Conservation (phyloP, 257 asterid genomes). For the Nyctanthes arbortristis region DNA sequence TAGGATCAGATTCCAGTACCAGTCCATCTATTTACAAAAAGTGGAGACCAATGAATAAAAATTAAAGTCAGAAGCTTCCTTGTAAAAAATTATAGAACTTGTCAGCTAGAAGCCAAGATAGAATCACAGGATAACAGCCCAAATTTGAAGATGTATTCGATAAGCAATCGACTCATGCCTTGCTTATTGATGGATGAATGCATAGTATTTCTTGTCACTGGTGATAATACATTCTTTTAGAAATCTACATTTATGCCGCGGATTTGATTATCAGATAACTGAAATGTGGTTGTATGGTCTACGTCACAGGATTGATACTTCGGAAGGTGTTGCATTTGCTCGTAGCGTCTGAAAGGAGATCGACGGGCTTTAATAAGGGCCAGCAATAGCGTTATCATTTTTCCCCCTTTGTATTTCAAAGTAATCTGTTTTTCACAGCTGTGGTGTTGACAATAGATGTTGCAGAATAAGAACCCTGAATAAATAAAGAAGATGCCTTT, state of each 20-base stretch:
- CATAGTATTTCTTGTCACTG: no score
- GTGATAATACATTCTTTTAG: no score
- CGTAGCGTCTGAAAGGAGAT: no score
- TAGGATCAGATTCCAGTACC: constrained; percentile 69
- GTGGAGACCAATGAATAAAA: constrained; percentile 18
- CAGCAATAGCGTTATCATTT: not conserved
- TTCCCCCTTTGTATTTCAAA: not conserved
- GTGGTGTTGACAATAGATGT: constrained; percentile 31
- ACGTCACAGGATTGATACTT: not conserved
- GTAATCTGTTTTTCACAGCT: constrained; percentile 37
- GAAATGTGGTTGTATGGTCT: not conserved
- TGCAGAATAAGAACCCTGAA: constrained; percentile 45
- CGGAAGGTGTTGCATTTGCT: not conserved
- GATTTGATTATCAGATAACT: no score
- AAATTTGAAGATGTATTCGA: not conserved
- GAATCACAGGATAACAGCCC: constrained; percentile 29
- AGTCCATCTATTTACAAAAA: constrained; percentile 39
- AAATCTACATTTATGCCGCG: no score
- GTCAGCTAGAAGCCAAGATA: constrained; percentile 33
- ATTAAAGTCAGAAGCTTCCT: constrained; percentile 34
- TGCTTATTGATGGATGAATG: no score
- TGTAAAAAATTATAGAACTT: constrained; percentile 21
- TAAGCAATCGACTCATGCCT: not conserved
- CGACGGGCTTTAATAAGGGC: no score
- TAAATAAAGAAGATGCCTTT: constrained; percentile 57